Evolutionary conservation across 495 filamentous ascomycete species (phyloP), one percentile per base, ranked within the genome.

Genomic region (Cetradonia linearis): DNA sequence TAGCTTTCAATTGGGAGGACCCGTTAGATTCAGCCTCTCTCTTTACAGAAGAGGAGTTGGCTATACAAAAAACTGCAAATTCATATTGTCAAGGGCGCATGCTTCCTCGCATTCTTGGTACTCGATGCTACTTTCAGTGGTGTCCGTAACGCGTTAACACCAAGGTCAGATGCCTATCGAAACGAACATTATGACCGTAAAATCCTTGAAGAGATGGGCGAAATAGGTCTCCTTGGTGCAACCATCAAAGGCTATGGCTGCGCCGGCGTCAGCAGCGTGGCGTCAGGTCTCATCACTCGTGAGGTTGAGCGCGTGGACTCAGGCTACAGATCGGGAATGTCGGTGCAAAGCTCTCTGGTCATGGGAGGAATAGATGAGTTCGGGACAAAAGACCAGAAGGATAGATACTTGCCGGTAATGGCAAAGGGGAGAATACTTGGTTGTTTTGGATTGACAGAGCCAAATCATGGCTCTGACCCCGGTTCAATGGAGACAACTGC

Each of bases 351-450:
- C 62, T 94, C 91, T 3, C 76, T 98, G 50, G 89, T 87, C 25
- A 98, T 98, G 94, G 92, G 90, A 18, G 88, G 86, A n/a, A 97
- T 98, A 69, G 78, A 94, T 67, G 89, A 97, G 63, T 95, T 93
- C 69, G 93, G 92, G 3, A 86, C 89, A 30, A 70, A 82, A 63
- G 93, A 97, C 76, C 84, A 86, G 67, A 98, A 97, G 76, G 85
- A 98, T 58, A 86, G 82, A 53, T 91, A 87, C 64, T 78, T 98
- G 5, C 90, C 90, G 0, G 74, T 77, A 1, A 81, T 97, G 79
- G 92, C 91, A 33, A 87, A 87, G 72, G 94, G 93, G 30, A 87
- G 90, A 70, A 70, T 95, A 8, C 69, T 95, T 14, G 93, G 93
- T 27, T 92, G 89, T 65, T 98, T 98, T 72, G 93, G 93, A 3